Conservation (phyloP, 345 rosid genomes). For the Acer yangbiense region DNA sequence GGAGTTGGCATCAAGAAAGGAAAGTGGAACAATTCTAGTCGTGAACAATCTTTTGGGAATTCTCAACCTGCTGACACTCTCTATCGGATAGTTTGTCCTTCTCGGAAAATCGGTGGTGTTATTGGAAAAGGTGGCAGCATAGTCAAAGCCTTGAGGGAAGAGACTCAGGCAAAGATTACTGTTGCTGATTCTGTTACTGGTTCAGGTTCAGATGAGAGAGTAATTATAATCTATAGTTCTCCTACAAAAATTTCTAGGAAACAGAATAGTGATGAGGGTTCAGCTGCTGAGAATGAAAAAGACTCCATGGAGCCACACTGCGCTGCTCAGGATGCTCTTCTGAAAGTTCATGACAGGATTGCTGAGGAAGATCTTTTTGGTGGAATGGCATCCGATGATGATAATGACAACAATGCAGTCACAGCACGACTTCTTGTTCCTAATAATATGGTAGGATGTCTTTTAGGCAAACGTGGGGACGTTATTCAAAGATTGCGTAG, state of each 20-base stretch:
- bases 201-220: constrained; percentile 66
- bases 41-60: constrained; percentile 34
- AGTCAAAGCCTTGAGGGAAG: constrained; percentile 51
- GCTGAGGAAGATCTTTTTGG: constrained; percentile 50
- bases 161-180: constrained; percentile 54
- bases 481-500: constrained; percentile 57
- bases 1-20: constrained; percentile 37
- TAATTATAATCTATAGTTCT: constrained; percentile 52
- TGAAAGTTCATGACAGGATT: constrained; percentile 56
- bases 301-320: constrained; percentile 44
- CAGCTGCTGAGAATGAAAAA: constrained; percentile 26
- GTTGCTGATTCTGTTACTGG: constrained; percentile 58
- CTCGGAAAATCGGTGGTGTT: constrained; percentile 58
- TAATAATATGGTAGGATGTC: constrained; percentile 56
- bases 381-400: constrained; percentile 47
- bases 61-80: constrained; percentile 51
- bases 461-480: constrained; percentile 62
- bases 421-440: constrained; percentile 58
- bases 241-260: constrained; percentile 30
- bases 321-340: constrained; percentile 65
- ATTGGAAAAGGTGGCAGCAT: constrained; percentile 64
- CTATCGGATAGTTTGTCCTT: constrained; percentile 59
- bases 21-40: constrained; percentile 34
- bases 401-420: constrained; percentile 35
- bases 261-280: constrained; percentile 27